Base-by-base conservation (phyloP, 2,329 filamentous ascomycete genomes). In the Colletotrichum chlorophyti region DNA sequence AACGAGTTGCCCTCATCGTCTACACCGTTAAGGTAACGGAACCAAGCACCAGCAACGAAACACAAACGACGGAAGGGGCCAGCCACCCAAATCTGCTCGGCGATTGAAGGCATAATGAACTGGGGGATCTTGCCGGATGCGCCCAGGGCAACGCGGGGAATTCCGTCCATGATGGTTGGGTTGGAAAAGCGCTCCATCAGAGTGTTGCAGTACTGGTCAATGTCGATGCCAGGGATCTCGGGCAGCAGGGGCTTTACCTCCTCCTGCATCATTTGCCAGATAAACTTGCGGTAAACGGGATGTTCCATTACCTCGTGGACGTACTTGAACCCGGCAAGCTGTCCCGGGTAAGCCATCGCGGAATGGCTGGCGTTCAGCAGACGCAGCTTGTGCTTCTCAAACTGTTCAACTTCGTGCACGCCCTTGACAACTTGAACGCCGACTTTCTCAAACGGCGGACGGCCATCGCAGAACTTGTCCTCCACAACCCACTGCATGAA, bases 401-500 rank as follows among this genome's bases (percentile, higher is more conserved):
- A 83, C 66, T 80, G 69, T 70, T 83, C 80, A 24, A 83, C 80
- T 12, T 77, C 75, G 64, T 79, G 73, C n/a, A 82, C 78, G 50
- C 80, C 71, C 54, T 74, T 70, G 62, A 83, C 80, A 6, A 83
- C 74, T 72, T 83, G 79, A 4, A 80, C 79, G 51, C 80, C 80
- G 35, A 79, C 80, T 68, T 79, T 79, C 41, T 83, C 80, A 43
- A 83, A 81, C 0, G 77, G 72, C 23, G 80, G 80, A 40, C 80
- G 80, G 32, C 79, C 80, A 57, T 82, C 74, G 59, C 65, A 71
- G 68, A 83, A 83, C 55, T 77, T 71, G 70, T 83, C 80, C 69
- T 83, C 80, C 46, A 83, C 72, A 2, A 83, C 80, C 80, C 80
- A 75, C 70, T 83, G 80, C 75, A 78, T 82, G 58, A 83, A 83